phyloP scores from a whole-genome alignment of 129 eudicot species.

The Arctium minus region DNA sequence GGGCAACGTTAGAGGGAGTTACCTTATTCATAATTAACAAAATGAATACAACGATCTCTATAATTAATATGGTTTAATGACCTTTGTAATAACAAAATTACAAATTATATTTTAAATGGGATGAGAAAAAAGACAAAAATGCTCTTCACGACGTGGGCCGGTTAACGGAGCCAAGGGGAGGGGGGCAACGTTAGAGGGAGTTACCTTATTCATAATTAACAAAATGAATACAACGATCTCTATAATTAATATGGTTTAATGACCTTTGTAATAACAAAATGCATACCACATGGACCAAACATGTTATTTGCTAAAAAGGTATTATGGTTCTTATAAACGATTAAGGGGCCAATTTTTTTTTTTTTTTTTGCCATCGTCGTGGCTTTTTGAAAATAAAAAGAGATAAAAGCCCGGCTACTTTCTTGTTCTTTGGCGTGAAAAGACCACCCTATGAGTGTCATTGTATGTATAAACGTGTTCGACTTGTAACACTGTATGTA shows the following conservation, averaged over 20 bases:
- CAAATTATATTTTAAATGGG: no score
- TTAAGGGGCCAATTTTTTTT: neutral
- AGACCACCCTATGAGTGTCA: neutral
- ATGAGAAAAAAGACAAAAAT: no score
- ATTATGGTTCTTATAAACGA: neutral
- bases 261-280: neutral
- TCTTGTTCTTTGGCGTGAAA: neutral
- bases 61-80: neutral
- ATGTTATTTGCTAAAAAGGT: neutral
- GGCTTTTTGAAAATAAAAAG: neutral
- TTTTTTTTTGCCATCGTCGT: neutral
- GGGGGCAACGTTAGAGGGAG: neutral
- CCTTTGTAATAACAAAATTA: no score
- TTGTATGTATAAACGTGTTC: neutral
- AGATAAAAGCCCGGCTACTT: neutral
- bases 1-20: neutral
- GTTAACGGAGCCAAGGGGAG: no score
- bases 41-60: neutral
- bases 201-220: neutral
- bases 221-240: neutral
- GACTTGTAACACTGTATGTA: conserved; percentile 14
- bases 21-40: neutral
- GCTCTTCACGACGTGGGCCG: no score
- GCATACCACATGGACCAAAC: neutral
- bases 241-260: no score